phyloP scores from a whole-genome alignment of 1,284 basidiomycete species.

The Chondrostereum purpureum region DNA sequence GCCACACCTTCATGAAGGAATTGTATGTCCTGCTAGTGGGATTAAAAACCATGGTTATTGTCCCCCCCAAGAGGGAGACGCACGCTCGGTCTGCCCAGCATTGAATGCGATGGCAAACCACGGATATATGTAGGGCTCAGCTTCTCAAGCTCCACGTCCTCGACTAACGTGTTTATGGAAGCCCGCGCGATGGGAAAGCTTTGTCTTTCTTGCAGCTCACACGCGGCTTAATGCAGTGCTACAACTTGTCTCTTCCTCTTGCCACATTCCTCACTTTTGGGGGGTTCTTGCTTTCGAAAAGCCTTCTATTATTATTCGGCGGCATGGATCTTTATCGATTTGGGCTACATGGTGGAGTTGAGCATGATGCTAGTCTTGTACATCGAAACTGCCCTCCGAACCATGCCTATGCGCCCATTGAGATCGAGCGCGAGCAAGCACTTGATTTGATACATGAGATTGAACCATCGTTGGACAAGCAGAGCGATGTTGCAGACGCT shows the following conservation, averaged over 20 bases:
- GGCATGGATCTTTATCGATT: slow-evolving; percentile 13
- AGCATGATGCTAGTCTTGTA: slow-evolving; percentile 37
- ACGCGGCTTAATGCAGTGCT: slow-evolving; percentile 7
- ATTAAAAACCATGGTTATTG: not conserved
- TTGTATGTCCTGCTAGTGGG: not conserved
- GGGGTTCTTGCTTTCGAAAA: slow-evolving; percentile 4
- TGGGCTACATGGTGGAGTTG: slow-evolving; percentile 9
- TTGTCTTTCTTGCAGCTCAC: slow-evolving; percentile 6
- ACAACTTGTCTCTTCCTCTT: slow-evolving; percentile 11
- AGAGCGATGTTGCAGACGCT: slow-evolving; percentile 16
- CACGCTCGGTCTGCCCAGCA: slow-evolving; percentile 13
- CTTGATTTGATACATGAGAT: slow-evolving; percentile 26
- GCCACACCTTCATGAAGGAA: not conserved
- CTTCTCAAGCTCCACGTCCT: no score
- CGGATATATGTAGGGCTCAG: slow-evolving; percentile 13
- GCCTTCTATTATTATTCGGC: slow-evolving; percentile 13
- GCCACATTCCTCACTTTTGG: slow-evolving; percentile 9
- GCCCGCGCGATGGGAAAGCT: slow-evolving; percentile 10
- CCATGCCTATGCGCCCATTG: slow-evolving; percentile 30
- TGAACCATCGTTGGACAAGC: slow-evolving; percentile 18
- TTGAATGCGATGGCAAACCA: slow-evolving; percentile 15
- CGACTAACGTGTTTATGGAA: no score
- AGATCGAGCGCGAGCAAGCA: slow-evolving; percentile 26
- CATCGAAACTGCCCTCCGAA: slow-evolving; percentile 31
- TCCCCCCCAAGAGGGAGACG: slow-evolving; percentile 6